Percentiles rank a stretch among this genome's conserved stretches.
phyloP scores from a whole-genome alignment of 768 basidiomycete genomes.

The Leccinum longicurvipes region DNA sequence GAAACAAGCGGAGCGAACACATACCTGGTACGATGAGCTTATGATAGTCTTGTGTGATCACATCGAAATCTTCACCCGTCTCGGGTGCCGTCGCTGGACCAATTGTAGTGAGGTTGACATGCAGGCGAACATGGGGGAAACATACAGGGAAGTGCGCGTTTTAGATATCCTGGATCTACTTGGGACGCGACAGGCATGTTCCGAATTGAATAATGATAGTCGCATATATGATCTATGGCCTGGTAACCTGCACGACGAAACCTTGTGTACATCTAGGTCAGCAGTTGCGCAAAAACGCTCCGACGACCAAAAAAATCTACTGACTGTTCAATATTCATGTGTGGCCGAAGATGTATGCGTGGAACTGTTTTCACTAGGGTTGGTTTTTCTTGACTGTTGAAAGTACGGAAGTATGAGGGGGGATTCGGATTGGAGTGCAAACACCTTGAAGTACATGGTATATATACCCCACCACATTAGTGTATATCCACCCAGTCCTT shows the following conservation, averaged over 20 bases:
- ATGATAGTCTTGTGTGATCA: slow-evolving; percentile 76
- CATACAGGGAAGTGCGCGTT: slow-evolving; percentile 60
- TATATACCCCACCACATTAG: background rate
- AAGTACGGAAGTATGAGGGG: background rate
- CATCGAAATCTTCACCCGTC: slow-evolving; percentile 66
- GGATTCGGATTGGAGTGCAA: background rate
- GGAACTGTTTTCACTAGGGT: background rate
- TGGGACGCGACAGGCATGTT: slow-evolving; percentile 61
- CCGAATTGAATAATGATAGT: slow-evolving; percentile 72
- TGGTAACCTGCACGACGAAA: slow-evolving; percentile 84
- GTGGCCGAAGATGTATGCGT: background rate
- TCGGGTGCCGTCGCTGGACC: slow-evolving; percentile 53
- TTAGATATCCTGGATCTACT: slow-evolving; percentile 81
- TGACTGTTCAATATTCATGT: slow-evolving; percentile 13
- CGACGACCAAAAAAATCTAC: background rate
- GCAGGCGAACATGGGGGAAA: background rate
- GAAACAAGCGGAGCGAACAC: background rate
- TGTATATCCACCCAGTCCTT: background rate
- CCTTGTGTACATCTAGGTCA: slow-evolving; percentile 34
- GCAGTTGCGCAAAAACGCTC: background rate
- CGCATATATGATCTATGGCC: slow-evolving; percentile 85
- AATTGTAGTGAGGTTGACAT: background rate
- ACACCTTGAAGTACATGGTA: background rate
- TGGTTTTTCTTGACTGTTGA: background rate
- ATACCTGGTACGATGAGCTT: slow-evolving; percentile 74